Base-by-base conservation (phyloP, 345 rosid genomes). In the Abelmoschus esculentus region DNA sequence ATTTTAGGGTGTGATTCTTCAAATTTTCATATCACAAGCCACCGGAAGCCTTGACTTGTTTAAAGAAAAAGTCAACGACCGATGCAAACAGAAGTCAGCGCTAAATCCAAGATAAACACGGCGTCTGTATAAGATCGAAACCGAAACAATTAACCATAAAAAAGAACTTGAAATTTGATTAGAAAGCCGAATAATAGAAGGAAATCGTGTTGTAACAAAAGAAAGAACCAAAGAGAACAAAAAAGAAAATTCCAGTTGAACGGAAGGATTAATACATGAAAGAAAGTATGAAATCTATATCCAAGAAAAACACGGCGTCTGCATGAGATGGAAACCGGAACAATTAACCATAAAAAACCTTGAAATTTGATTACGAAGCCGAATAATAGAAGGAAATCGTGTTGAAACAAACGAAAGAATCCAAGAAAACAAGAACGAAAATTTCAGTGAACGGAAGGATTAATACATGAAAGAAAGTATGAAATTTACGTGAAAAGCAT, bases 351-450 rank as follows among this genome's bases (percentile, higher is more conserved):
- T 47, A 5, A 8, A 0, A 53, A 52, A 49, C 2, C 7, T 53
- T 8, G 60, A 67, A 52, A 65, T 66, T 67, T 31, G 4, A 53
- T 60, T 18, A 70, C 32, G 52, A 44, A 63, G 42, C 34, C 65
- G 31, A 44, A 34, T 0, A 28, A 56, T 42, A 70, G 6, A 40
- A 63, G 4, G 53, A n/a, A 5, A 69, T 28, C n/a, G 3, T 0
- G 6, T 59, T 19, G 38, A 0, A 52, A 1, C 17, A 54, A 22
- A n/a, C 10, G 55, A 57, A 10, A 13, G 1, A 52, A 1, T 12
- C 42, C 10, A n/a, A 10, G 55, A 57, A n/a, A 18, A 29, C 15
- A 13, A 42, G 19, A 53, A 66, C 22, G 61, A 38, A 32, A 73
- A 55, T 58, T 1, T 3, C 13, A 22, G 26, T 28, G 4, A 36